These are phyloP conservation scores for Diaporthe sp. DNA, from an alignment of 2,329 filamentous ascomycete species.

Conservation along the genomic window DNA sequence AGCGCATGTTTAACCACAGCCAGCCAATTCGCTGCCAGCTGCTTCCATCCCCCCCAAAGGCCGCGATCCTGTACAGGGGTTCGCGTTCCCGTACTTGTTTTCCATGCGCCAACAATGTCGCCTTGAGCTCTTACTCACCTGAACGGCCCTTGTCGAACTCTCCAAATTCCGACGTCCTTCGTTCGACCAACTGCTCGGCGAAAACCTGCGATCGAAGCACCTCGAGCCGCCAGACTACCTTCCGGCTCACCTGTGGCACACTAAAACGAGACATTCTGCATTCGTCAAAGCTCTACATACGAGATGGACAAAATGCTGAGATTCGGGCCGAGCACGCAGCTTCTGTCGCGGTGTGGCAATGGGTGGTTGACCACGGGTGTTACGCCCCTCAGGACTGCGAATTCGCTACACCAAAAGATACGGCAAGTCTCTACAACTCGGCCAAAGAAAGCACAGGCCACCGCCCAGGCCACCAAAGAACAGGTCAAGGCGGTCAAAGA, in stretches of 20 bases:
- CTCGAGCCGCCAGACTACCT: neutral
- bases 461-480: conserved; percentile 34
- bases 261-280: neutral
- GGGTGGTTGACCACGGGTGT: conserved; percentile 27
- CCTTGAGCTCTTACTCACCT: neutral
- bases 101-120: conserved; percentile 20
- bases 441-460: conserved; percentile 34
- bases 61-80: conserved; percentile 19
- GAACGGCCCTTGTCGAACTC: neutral
- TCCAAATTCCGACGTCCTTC: neutral
- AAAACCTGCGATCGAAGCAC: neutral
- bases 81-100: conserved; percentile 20
- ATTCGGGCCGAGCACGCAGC: conserved; percentile 26
- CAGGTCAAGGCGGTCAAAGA: neutral
- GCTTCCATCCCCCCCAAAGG: neutral
- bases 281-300: neutral
- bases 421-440: conserved; percentile 38
- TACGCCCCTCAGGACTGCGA: neutral
- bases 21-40: conserved; percentile 20
- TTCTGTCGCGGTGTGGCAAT: conserved; percentile 33
- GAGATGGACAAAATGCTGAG: conserved; percentile 31
- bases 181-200: neutral
- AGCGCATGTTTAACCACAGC: conserved; percentile 24
- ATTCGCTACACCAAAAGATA: conserved; percentile 11
- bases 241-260: neutral